Evolutionary conservation across 2,329 filamentous ascomycete genomes (phyloP), one percentile per base, ranked within the genome.

Genomic region (Niveomyces coronatus): DNA sequence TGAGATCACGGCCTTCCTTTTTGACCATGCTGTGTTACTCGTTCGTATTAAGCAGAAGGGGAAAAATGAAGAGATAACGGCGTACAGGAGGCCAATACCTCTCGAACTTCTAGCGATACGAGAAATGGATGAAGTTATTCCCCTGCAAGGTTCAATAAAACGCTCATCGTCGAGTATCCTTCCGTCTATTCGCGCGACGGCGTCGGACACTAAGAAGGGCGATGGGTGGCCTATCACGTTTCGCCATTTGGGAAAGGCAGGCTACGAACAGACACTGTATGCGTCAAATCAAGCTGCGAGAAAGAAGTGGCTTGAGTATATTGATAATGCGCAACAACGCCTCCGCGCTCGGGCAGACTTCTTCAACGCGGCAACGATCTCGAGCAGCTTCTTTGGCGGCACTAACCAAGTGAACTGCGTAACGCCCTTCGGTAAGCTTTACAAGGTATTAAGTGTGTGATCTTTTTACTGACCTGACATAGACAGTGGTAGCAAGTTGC

Each of bases 301-400:
- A 42, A 85, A 89, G 58, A 98, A 96, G 62, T 98, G 91, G 82
- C 86, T 98, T 56, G 88, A 98, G 62, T 81, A 85, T 53, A 95
- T 98, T 50, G 86, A 94, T 53, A 74, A 79, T 35, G 87, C 94
- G 48, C 93, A 98, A 59, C 79, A 85, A 51, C 84, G 83, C 45
- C 70, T 98, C 41, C 77, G 87, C 47, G 82, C 88, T 19, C 86
- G 86, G 44, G 86, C 91, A 42, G 81, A 87, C 49, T 96, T 94
- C 70, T 93, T 96, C 65, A 89, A 85, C 51, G 75, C 82, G 17
- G 76, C 67, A 3, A 61, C 70, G 30, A 65, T 81, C 29, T 79
- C 75, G 22, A 67, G 64, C 47, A 65, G 64, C 42, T 80, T 78
- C 57, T 80, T 79, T 53, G 65, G 70, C 13, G 62, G 70, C 14